Evolutionary conservation across 2,329 filamentous ascomycete genomes (phyloP).

Genomic region (Pezicula rhizophila): DNA sequence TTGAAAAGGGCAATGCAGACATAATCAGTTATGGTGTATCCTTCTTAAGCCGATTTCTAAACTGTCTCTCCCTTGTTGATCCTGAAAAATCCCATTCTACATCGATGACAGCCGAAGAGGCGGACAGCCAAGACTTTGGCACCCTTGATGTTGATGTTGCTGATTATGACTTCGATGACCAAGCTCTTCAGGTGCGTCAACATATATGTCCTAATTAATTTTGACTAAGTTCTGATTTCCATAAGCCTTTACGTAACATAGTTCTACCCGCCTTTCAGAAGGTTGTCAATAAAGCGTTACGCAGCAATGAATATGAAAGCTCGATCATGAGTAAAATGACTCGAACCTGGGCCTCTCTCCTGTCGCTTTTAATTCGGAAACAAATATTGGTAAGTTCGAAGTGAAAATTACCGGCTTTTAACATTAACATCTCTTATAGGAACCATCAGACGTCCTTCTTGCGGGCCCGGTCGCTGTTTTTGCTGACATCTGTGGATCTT

Average conservation of each 20-base stretch:
- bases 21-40: background rate
- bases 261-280: background rate
- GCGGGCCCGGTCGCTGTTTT: slow-evolving; percentile 21
- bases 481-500: slow-evolving; percentile 24
- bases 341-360: slow-evolving; percentile 2
- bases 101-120: background rate
- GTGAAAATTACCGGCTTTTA: slow-evolving; percentile 36
- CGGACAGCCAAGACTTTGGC: background rate
- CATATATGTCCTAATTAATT: background rate
- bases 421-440: slow-evolving; percentile 33
- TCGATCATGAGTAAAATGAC: background rate
- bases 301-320: background rate
- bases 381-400: slow-evolving; percentile 11
- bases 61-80: background rate
- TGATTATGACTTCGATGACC: background rate
- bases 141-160: background rate
- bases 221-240: background rate
- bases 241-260: background rate
- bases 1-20: background rate
- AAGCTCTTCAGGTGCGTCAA: background rate
- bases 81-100: background rate
- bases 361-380: slow-evolving; percentile 14
- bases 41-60: background rate
- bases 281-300: background rate
- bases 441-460: slow-evolving; percentile 7